These are phyloP conservation scores for Epichloe sylvatica DNA, from an alignment of 2,329 filamentous ascomycete genomes.

Conservation along the genomic window DNA sequence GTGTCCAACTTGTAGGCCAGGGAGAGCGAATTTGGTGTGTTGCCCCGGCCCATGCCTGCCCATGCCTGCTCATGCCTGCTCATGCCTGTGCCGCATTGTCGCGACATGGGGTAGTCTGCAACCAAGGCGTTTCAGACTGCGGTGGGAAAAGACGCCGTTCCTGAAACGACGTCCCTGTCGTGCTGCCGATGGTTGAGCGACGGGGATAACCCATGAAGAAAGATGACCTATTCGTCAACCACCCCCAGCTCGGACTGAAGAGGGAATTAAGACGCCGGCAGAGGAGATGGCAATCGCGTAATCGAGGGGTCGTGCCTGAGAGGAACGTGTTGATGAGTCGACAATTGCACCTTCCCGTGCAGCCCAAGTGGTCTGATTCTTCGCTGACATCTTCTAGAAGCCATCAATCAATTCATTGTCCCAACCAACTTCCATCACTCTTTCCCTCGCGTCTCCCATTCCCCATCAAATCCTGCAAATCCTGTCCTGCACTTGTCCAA, in stretches of 20 bases:
- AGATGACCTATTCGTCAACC: slow-evolving; percentile 2
- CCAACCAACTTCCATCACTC: slow-evolving; percentile 3
- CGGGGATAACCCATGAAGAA: neutral
- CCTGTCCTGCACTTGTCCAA: neutral
- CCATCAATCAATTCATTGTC: slow-evolving; percentile 1
- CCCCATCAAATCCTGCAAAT: neutral
- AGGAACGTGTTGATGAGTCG: too few relatives aligned
- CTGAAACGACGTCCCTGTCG: slow-evolving; percentile 13
- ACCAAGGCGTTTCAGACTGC: slow-evolving; percentile 14
- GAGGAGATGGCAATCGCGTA: neutral
- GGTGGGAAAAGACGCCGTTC: slow-evolving; percentile 16
- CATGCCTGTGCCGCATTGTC: neutral
- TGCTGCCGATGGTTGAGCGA: neutral
- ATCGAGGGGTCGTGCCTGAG: neutral
- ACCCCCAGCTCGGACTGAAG: neutral
- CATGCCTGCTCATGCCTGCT: neutral
- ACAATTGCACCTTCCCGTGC: slow-evolving; percentile 1
- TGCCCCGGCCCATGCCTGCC: neutral
- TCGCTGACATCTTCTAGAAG: slow-evolving; percentile 21
- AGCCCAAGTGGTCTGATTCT: slow-evolving; percentile 6
- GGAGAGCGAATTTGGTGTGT: neutral
- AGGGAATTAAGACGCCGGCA: neutral
- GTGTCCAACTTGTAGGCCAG: neutral
- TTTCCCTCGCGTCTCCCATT: slow-evolving; percentile 4
- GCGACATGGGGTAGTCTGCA: slow-evolving; percentile 4